These are phyloP conservation scores for Psidium guajava DNA, from an alignment of 345 rosid species.

Conservation along the genomic window DNA sequence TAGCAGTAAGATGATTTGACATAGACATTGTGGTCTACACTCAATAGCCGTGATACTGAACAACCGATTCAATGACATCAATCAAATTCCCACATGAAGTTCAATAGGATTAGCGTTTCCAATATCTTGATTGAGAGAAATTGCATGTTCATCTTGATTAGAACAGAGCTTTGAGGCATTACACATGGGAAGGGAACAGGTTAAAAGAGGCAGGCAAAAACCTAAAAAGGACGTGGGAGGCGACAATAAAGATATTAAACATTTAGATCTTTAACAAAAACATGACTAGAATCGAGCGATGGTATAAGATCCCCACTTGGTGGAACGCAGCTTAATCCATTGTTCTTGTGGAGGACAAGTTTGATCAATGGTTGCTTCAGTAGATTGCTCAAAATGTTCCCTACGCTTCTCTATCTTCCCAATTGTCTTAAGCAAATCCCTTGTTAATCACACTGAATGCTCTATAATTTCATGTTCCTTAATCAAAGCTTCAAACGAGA, in stretches of 20 bases:
- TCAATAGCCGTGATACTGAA: background rate
- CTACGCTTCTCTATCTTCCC: background rate
- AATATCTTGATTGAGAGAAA: background rate
- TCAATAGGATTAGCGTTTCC: background rate
- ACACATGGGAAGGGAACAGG: background rate
- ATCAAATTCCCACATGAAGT: background rate
- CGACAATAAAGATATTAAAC: background rate
- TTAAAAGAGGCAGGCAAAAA: background rate
- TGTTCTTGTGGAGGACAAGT: background rate
- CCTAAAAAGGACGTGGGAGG: background rate
- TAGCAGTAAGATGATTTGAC: background rate
- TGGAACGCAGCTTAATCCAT: background rate
- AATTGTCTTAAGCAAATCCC: background rate
- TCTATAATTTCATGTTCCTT: background rate
- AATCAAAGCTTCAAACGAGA: background rate
- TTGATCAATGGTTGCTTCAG: background rate
- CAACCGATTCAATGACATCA: background rate
- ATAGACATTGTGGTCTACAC: background rate
- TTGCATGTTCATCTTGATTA: background rate
- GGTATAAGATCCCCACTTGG: background rate
- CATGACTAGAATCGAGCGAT: background rate
- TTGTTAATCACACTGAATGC: background rate
- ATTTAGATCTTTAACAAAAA: background rate
- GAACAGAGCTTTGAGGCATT: background rate
- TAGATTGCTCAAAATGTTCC: background rate